Conservation (phyloP, 108 stramenopile species). For the Discostella pseudostelligera region DNA sequence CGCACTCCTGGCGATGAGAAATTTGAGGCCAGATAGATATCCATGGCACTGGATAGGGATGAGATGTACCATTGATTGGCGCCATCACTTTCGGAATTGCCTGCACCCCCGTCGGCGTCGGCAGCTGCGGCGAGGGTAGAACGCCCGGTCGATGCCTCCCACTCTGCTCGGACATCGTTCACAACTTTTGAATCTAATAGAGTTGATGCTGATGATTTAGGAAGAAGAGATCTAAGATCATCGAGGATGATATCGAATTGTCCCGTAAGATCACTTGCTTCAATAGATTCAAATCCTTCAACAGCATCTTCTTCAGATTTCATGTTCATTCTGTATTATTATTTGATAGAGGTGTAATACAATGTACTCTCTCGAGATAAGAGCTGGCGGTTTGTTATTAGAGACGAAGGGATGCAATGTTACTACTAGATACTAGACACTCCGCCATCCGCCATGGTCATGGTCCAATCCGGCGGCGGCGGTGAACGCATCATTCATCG, state of each 20-base stretch:
- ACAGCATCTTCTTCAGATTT: no score
- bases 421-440: no score
- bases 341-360: no score
- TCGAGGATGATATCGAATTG: conserved; percentile 55
- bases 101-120: conserved; percentile 4
- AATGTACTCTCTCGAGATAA: no score
- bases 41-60: conserved; percentile 27
- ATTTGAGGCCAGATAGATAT: conserved; percentile 12
- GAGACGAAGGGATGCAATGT: no score
- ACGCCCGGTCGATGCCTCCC: conserved; percentile 19
- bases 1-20: conserved; percentile 27
- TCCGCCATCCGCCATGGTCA: no score
- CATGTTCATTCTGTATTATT: no score
- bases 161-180: conserved; percentile 21
- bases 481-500: no score
- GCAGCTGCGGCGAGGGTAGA: conserved; percentile 11
- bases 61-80: conserved; percentile 3
- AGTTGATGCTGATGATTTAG: background rate
- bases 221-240: conserved; percentile 26
- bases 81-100: background rate
- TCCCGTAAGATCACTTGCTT: no score
- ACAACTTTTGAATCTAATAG: conserved; percentile 12
- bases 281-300: no score
- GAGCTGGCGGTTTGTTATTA: no score
- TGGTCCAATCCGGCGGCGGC: no score